phyloP scores from a whole-genome alignment of 2,329 filamentous ascomycete species.

The Juglanconis oblonga region DNA sequence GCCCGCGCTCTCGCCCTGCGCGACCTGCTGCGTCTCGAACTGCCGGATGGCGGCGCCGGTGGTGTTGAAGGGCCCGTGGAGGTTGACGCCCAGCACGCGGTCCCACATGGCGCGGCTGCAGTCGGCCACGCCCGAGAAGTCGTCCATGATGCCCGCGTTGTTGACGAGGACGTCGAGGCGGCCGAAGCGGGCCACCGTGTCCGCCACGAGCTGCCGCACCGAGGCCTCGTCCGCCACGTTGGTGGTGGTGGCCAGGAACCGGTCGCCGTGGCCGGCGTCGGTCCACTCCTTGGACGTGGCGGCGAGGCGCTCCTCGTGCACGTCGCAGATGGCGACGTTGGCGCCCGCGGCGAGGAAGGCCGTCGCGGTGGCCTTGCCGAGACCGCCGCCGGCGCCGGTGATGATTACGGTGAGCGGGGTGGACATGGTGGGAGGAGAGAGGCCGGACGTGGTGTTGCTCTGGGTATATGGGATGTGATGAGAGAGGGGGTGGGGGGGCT shows the following conservation, averaged over 20 bases:
- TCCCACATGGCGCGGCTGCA: conserved; percentile 38
- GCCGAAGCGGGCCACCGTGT: conserved; percentile 28
- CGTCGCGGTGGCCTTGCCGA: conserved; percentile 31
- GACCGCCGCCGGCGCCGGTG: conserved; percentile 32
- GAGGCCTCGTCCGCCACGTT: conserved; percentile 31
- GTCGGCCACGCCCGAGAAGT: conserved; percentile 36
- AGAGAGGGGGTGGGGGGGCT: too few relatives aligned
- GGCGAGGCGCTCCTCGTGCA: conserved; percentile 27
- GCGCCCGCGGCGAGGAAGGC: conserved; percentile 31
- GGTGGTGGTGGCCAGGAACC: conserved; percentile 25
- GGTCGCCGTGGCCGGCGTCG: conserved; percentile 20
- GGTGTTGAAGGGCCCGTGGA: conserved; percentile 41
- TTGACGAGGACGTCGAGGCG: conserved; percentile 42
- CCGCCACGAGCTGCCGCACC: conserved; percentile 28
- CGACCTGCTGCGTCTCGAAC: conserved; percentile 27
- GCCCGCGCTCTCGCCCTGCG: conserved; percentile 7
- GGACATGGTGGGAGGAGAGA: neutral
- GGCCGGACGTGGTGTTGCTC: too few relatives aligned
- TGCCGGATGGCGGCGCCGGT: conserved; percentile 42
- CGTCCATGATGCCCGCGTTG: conserved; percentile 42
- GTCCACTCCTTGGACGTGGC: conserved; percentile 24
- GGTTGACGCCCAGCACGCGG: conserved; percentile 37
- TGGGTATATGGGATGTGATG: too few relatives aligned
- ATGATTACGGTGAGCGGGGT: conserved; percentile 24
- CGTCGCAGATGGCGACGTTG: conserved; percentile 33